Conservation (phyloP, 768 basidiomycete genomes). For the Amanita exitialis region DNA sequence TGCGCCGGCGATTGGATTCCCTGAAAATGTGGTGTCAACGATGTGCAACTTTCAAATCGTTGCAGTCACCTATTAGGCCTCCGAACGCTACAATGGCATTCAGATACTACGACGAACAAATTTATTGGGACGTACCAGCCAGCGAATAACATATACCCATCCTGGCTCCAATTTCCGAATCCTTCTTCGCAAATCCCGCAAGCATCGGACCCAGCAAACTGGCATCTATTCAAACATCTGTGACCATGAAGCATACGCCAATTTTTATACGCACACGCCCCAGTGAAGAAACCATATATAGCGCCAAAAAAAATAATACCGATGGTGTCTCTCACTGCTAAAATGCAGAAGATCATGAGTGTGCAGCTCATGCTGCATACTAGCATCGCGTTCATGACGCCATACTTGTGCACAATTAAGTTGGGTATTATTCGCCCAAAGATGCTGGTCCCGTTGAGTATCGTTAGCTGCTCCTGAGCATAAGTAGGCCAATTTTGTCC, state of each 20-base stretch:
- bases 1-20: constrained; percentile 49
- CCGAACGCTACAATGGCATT: constrained; percentile 22
- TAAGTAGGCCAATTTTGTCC: not conserved
- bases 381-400: constrained; percentile 32
- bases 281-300: constrained; percentile 38
- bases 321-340: constrained; percentile 24
- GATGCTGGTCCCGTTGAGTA: constrained; percentile 39
- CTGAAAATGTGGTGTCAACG: constrained; percentile 15
- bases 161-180: constrained; percentile 45
- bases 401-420: constrained; percentile 26
- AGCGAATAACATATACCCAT: constrained; percentile 41
- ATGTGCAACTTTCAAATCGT: not conserved
- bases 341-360: constrained; percentile 31
- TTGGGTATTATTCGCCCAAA: constrained; percentile 38
- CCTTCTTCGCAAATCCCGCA: constrained; percentile 28
- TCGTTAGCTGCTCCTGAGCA: constrained; percentile 25
- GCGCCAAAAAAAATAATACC: constrained; percentile 28
- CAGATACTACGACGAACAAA: not conserved
- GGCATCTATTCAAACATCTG: constrained; percentile 18
- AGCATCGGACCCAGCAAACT: constrained; percentile 36
- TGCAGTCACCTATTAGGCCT: constrained; percentile 26
- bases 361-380: constrained; percentile 20
- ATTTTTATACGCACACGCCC: constrained; percentile 26
- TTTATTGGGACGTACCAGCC: constrained; percentile 24
- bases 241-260: constrained; percentile 2